Base-by-base conservation (phyloP, 2,329 filamentous ascomycete species). In the Didymella lethalis region DNA sequence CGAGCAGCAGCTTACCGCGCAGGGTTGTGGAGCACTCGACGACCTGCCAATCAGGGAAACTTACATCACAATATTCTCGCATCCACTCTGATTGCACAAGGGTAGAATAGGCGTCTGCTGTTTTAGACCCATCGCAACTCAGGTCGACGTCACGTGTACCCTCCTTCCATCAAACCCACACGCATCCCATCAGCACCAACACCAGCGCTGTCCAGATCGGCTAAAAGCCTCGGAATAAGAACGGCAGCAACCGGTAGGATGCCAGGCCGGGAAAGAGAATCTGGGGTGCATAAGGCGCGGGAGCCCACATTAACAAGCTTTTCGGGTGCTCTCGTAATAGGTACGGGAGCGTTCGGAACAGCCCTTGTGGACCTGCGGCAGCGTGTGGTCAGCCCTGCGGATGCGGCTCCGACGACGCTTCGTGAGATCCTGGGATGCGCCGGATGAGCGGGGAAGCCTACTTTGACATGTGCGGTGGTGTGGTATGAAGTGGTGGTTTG, bases 281-380 rank as follows among this genome's bases (percentile, higher is more conserved):
- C 48, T 18, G 48, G 48, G 48, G 48, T 51, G n/a, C 47, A 28
- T 29, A 29, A 41, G 47, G 14, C 36, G 11, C 36, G 32, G 32
- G 32, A 36, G 32, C 32, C 32, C 32, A 36, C 32, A 36, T 11
- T 29, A 28, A 48, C 38, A 55, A 55, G 52, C 52, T 49, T 55
- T 55, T 55, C 52, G 52, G 52, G 45, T 48, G 38, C 52, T 43
- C 28, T 48, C 52, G 52, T 49, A 49, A 23, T 48, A 28, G 43
- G 4, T 10, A 23, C 52, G 52, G 52, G 52, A 48, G 18, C 11
- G 18, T 38, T 40, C 52, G 52, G 52, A 28, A 48, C 18, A n/a
- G 7, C 34, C 34, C 34, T 18, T 8, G 23, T 20, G 14, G 52
- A 45, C 28, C 11, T 48, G 34, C 52, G 34, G 45, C 36, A 20